Conservation (phyloP, 139 green algal species). For the Coelastrella sp. region DNA sequence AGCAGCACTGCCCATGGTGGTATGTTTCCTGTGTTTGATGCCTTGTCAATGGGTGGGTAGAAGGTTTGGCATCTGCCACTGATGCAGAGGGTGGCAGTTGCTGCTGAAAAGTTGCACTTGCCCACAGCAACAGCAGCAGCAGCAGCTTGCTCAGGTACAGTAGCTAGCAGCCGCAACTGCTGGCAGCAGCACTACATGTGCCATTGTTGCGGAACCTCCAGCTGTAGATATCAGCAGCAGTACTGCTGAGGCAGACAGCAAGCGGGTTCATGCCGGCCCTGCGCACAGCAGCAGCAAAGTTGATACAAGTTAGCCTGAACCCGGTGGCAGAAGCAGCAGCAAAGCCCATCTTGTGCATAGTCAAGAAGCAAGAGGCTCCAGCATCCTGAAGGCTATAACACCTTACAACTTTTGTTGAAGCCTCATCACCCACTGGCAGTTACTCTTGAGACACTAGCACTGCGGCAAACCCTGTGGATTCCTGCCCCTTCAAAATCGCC, state of each 20-base stretch:
- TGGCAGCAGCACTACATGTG: not conserved
- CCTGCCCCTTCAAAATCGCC: slow-evolving; percentile 30
- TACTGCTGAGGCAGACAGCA: too few species aligned
- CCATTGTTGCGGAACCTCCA: too few species aligned
- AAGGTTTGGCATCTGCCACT: slow-evolving; percentile 50
- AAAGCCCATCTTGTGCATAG: not conserved
- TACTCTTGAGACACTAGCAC: not conserved
- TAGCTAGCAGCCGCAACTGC: not conserved
- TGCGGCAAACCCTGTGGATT: slow-evolving; percentile 18
- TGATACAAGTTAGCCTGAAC: not conserved
- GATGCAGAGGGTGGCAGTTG: slow-evolving; percentile 9
- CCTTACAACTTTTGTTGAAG: slow-evolving; percentile 45
- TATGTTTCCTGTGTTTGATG: slow-evolving; percentile 55
- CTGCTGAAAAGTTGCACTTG: slow-evolving; percentile 30
- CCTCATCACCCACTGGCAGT: slow-evolving; percentile 33
- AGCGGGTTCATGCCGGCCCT: too few species aligned
- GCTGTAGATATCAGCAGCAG: too few species aligned
- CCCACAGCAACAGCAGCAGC: not conserved
- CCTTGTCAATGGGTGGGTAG: slow-evolving; percentile 1
- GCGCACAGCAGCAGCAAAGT: not conserved
- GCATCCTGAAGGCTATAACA: not conserved
- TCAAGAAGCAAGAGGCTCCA: slow-evolving; percentile 55
- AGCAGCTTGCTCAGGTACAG: not conserved
- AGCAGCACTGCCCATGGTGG: not conserved
- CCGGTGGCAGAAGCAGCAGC: not conserved